Evolutionary conservation across 2,329 filamentous ascomycete species (phyloP).

Genomic region (Alternaria dauci): DNA sequence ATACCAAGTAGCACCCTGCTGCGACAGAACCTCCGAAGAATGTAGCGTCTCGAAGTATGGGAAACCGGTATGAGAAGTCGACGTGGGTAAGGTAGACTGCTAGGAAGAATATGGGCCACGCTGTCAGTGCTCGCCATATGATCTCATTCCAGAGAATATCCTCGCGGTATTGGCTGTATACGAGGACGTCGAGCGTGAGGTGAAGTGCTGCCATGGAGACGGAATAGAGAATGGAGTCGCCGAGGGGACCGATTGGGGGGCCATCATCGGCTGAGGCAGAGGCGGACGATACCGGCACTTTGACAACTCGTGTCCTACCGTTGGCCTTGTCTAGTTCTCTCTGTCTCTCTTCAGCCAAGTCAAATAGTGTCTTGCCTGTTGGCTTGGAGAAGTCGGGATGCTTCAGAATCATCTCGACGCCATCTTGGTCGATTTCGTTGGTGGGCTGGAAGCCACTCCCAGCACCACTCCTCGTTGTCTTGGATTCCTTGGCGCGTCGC

Average conservation of each 20-base stretch:
- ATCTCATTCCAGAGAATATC: conserved; percentile 69
- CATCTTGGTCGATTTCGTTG: conserved; percentile 52
- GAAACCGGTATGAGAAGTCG: conserved; percentile 53
- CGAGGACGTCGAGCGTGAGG: conserved; percentile 79
- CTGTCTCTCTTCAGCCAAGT: conserved; percentile 72
- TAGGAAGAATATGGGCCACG: conserved; percentile 56
- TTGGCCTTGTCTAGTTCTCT: conserved; percentile 54
- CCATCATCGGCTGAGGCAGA: conserved; percentile 35
- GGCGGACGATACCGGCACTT: conserved; percentile 40
- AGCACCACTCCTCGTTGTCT: conserved; percentile 24
- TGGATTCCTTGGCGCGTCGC: conserved; percentile 51
- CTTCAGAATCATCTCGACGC: conserved; percentile 66
- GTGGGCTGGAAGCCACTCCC: conserved; percentile 51
- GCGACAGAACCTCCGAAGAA: conserved; percentile 70
- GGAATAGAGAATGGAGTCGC: conserved; percentile 59
- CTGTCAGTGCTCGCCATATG: conserved; percentile 58
- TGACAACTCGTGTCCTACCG: conserved; percentile 53
- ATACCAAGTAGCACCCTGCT: conserved; percentile 80
- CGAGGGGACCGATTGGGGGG: conserved; percentile 55
- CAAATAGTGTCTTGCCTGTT: conserved; percentile 73
- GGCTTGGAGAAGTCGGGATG: conserved; percentile 73
- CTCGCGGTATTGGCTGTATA: conserved; percentile 79
- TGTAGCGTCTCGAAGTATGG: conserved; percentile 57
- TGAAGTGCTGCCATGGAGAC: conserved; percentile 74
- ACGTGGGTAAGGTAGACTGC: conserved; percentile 57